phyloP scores from a whole-genome alignment of 83 land plant species.

The Picea engelmannii region DNA sequence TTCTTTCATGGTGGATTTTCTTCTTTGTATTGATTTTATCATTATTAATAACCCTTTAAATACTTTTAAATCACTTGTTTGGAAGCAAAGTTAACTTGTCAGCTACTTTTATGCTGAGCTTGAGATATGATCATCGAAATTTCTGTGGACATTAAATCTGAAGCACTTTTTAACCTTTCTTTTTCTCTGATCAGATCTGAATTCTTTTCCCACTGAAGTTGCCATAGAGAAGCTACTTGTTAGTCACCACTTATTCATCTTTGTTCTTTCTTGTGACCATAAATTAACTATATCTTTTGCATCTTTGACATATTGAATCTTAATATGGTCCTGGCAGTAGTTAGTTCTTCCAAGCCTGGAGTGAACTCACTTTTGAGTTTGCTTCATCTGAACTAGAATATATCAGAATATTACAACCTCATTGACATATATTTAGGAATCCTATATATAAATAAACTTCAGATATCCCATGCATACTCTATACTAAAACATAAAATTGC shows the following conservation, averaged over 20 bases:
- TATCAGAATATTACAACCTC: background rate
- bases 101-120: background rate
- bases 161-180: no score
- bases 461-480: no score
- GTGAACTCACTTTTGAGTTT: no score
- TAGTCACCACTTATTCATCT: background rate
- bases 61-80: background rate
- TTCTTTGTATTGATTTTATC: slow-evolving; percentile 11
- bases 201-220: background rate
- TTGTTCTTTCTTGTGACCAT: background rate
- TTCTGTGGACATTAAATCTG: no score
- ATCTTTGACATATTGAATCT: no score
- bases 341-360: background rate
- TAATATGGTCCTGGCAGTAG: background rate
- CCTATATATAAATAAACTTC: no score
- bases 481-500: no score
- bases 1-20: background rate
- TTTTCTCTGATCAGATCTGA: background rate
- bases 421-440: background rate
- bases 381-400: background rate
- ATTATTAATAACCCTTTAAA: background rate
- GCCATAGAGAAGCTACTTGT: background rate
- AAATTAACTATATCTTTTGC: background rate
- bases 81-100: background rate
- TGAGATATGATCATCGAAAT: background rate